Base-by-base conservation (phyloP, 176 grass and related monocot species). In the Bothriochloa decipiens region DNA sequence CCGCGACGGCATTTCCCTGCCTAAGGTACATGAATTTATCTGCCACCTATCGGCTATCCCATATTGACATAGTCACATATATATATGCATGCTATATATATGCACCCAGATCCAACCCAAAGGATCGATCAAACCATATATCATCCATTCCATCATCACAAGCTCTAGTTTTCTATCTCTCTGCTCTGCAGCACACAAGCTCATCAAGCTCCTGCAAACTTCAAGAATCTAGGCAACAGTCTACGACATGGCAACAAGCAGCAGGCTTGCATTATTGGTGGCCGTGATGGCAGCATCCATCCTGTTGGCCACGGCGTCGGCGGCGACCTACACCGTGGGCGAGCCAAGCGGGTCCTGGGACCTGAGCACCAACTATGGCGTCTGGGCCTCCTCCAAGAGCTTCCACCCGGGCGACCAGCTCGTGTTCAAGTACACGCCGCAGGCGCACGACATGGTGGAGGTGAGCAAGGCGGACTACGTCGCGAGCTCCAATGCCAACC, bases 241-340 rank as follows among this genome's bases (percentile, higher is more conserved):
- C n/a, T n/a, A n/a, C 26, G 85, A 67, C 63, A 75, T 57, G 71
- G 55, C 72, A 25, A 72, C 41, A 60, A 60, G 57, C 62, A 39
- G 37, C 4, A 60, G 27, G 53, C 33, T 82, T 47, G 35, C 52
- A n/a, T n/a, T n/a, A 1, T 12, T 89, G 6, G 4, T 82, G 18
- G 82, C 85, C 6, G 11, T 86, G 33, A 12, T 52, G 41, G 77
- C 86, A 0, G 37, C 71, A 7, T 76, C 82, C 6, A 23, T 80
- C 7, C 7, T 92, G 14, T 20, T 60, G 22, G 66, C 80, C 58
- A 32, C 78, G 11, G 86, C 83, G 15, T 77, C 87, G 18, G 88
- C 80, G 15, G 65, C 78, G 63, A 81, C 57, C 74, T 92, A 95
- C 88, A 84, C 33, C 79, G 88, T 90, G 14, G 88, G 83, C 26